Base-by-base conservation (phyloP, 768 basidiomycete genomes). In the Gymnopilus dilepis region DNA sequence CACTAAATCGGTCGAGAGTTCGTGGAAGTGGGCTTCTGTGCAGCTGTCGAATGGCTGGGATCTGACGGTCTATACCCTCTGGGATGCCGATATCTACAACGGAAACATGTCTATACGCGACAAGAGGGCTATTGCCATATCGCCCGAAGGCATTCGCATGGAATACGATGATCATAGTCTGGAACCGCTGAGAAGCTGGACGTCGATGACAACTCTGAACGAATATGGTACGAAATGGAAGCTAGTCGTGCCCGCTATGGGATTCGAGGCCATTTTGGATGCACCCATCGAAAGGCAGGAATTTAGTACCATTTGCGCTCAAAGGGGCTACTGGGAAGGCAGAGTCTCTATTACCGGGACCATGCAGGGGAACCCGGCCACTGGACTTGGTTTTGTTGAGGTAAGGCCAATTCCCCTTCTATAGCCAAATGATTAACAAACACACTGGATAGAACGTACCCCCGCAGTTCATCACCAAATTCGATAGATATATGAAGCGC, bases 31-130 rank as follows among this genome's bases (percentile, higher is more conserved):
- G 52, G 52, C 52, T 1, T 54, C 52, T 8, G 52, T 37, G 19
- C 52, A 54, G 52, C 34, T 54, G 3, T 54, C 52, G 12, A 54
- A 54, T 24, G 52, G 52, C 15, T 54, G 52, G 52, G 52, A 54
- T 40, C 31, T 54, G 12, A 54, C 52, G 11, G n/a, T 54, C 15
- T 54, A 54, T 24, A 54, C 52, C 6, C 52, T 54, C 15, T 54
- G 52, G 52, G 37, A 54, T 24, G 37, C 26, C 0, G 37, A 54
- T n/a, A 40, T 54, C 37, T 38, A 54, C 34, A 54, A 6, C 13
- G 52, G 37, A 26, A 37, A 38, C 1, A 15, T 26, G 2, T 21
- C 22, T 40, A 17, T 54, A 4, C 52, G 52, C 4, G 52, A 54
- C 37, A 54, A 54, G n/a, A 37, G 52, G 24, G 52, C 52, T 13